Conservation (phyloP, 2,329 filamentous ascomycete genomes). For the Colletotrichum liaoningense region DNA sequence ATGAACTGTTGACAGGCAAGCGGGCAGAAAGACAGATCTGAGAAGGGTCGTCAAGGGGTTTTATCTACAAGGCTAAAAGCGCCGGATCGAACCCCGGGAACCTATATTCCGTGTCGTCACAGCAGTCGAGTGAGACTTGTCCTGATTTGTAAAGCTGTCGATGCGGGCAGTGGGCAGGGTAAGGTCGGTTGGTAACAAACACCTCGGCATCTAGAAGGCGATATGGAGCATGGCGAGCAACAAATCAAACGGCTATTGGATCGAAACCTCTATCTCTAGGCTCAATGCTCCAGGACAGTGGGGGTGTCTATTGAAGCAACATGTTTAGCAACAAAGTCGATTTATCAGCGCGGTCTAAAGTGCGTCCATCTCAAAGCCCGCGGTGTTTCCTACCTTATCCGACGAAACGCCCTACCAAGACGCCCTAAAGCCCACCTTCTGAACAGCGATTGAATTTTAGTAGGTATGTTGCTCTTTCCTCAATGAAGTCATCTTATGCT, state of each 20-base stretch:
- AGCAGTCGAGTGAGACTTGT: not conserved
- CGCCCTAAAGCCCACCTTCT: not conserved
- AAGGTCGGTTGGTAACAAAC: not conserved
- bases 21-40: not conserved
- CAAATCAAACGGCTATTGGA: too few species aligned
- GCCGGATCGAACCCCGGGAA: not conserved
- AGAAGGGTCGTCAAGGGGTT: not conserved
- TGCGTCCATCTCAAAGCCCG: not conserved
- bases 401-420: not conserved
- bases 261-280: not conserved
- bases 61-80: slow-evolving; percentile 22
- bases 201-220: not conserved
- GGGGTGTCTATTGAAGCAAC: not conserved
- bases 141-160: not conserved
- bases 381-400: not conserved
- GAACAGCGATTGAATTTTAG: not conserved
- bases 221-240: not conserved
- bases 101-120: not conserved
- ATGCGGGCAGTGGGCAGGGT: not conserved
- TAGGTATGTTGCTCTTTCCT: not conserved
- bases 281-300: not conserved
- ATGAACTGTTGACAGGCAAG: slow-evolving; percentile 5
- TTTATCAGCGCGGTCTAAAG: slow-evolving; percentile 8
- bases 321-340: not conserved
- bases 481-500: not conserved